phyloP scores from a whole-genome alignment of 306 rosid species.

The Datisca glomerata region DNA sequence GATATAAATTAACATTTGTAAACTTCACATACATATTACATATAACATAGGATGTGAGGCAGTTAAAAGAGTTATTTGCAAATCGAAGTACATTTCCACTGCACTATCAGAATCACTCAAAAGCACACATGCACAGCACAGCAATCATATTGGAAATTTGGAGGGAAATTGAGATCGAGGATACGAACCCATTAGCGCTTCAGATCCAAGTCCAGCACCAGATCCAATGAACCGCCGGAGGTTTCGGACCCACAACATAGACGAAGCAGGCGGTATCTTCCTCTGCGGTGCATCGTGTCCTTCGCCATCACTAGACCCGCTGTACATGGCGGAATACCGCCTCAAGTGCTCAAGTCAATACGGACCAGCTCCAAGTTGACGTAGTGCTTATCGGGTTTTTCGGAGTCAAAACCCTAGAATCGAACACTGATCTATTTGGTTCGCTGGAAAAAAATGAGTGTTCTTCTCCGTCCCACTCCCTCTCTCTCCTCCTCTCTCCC shows the following conservation, averaged over 20 bases:
- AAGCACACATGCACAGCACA: too few relatives aligned
- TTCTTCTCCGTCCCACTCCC: not conserved
- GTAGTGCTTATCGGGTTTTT: not conserved
- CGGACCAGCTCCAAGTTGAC: constrained; percentile 2
- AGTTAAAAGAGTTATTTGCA: too few relatives aligned
- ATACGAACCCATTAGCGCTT: constrained; percentile 79
- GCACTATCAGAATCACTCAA: too few relatives aligned
- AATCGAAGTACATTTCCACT: too few relatives aligned
- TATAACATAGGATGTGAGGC: too few relatives aligned
- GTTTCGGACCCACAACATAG: constrained; percentile 90
- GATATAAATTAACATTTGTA: too few relatives aligned
- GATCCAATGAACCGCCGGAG: constrained; percentile 90
- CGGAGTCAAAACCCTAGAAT: not conserved
- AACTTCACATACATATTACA: not conserved
- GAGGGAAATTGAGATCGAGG: not conserved
- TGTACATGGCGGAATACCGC: constrained; percentile 48
- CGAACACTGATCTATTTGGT: constrained; percentile 4
- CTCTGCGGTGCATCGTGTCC: constrained; percentile 63
- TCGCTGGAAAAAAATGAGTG: not conserved
- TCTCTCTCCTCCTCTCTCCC: not conserved
- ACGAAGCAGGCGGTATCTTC: constrained; percentile 82
- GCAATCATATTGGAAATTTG: too few relatives aligned
- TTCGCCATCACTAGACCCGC: constrained; percentile 93
- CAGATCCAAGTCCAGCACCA: constrained; percentile 89
- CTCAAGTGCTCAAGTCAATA: not conserved